Base-by-base conservation (phyloP, 192 early-diverging fungal species). In the Coemansia sp. region DNA sequence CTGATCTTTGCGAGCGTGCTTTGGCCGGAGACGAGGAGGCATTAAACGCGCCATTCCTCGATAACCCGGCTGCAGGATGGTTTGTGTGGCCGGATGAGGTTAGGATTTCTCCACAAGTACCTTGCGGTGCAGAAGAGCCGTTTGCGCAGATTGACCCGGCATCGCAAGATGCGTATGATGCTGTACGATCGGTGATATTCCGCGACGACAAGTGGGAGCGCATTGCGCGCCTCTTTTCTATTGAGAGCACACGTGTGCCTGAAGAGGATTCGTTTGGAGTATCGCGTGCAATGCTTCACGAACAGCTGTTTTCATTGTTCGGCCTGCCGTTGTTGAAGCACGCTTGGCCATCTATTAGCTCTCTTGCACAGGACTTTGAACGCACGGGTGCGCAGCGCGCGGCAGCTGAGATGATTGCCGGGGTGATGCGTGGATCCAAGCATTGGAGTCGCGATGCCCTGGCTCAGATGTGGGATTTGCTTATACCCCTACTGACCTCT, bases 381-480 rank as follows among this genome's bases (percentile, higher is more conserved):
- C 87, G 91, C 37, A 91, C 87, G 54, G 84, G 85, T 49, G 66
- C 86, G 10, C 95, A 96, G 64, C 80, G 93, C 14, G 89, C 92
- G 1, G 91, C 87, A 0, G 65, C 89, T 6, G 94, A 96, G 59
- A 61, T 95, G 19, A 50, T 92, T 4, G 85, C 80, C 4, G 95
- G 95, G 4, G 33, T 95, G 22, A 66, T 98, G 19, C 85, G 91
- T 19, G 95, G 94, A 5, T 84, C 81, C 52, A 98, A 95, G 67
- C 90, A 96, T 66, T 98, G 94, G 94, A 57, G 63, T 4, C 50
- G 69, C 9, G 63, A 55, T 9, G 59, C 69, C 42, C 53, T 78
- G 47, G 59, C 58, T 11, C 62, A 55, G 13, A 66, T 95, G 65
- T 95, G 93, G 93, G 62, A 53, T 4, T 86, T 82, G 84, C 48